Evolutionary conservation across 345 rosid genomes (phyloP).

Genomic region (Syzygium grande): DNA sequence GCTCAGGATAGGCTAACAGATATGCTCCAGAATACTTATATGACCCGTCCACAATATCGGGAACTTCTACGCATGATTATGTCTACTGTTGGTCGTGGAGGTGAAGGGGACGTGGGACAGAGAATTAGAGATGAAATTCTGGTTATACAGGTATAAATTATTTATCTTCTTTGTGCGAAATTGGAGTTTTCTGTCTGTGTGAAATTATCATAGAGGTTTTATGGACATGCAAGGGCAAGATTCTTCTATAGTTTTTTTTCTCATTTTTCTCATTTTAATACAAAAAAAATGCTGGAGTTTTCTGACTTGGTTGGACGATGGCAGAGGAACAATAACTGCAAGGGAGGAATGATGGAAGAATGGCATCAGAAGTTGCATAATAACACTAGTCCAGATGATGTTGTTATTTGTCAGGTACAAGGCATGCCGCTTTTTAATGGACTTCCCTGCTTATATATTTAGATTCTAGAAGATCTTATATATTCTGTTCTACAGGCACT

Average conservation of each 20-base stretch:
- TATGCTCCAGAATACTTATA: slow-evolving; percentile 56
- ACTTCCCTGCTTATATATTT: not conserved
- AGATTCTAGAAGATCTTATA: slow-evolving; percentile 4
- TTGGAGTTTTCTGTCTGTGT: slow-evolving; percentile 1
- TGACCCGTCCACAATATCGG: slow-evolving; percentile 47
- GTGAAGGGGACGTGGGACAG: slow-evolving; percentile 99
- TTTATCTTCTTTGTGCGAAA: not conserved
- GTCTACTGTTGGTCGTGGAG: slow-evolving; percentile 98
- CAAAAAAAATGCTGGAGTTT: not conserved
- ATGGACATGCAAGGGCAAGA: not conserved
- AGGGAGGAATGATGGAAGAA: slow-evolving; percentile 99
- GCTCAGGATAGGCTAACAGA: slow-evolving; percentile 97
- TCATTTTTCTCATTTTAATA: not conserved
- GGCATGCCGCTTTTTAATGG: slow-evolving; percentile 1
- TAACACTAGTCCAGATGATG: slow-evolving; percentile 99
- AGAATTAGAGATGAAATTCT: slow-evolving; percentile 96
- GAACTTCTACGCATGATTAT: slow-evolving; percentile 81
- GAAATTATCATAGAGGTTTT: not conserved
- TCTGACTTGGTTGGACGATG: slow-evolving; percentile 3
- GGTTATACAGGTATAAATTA: slow-evolving; percentile 77
- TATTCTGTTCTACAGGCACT: slow-evolving; percentile 59
- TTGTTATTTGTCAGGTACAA: slow-evolving; percentile 89
- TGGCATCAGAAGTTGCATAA: slow-evolving; percentile 99
- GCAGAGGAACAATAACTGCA: slow-evolving; percentile 91
- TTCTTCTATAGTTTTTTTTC: not conserved